A percentile compares a stretch with the other conserved stretches of the same genome.
Conservation (phyloP, 306 rosid species). For the Biancaea sappan region DNA sequence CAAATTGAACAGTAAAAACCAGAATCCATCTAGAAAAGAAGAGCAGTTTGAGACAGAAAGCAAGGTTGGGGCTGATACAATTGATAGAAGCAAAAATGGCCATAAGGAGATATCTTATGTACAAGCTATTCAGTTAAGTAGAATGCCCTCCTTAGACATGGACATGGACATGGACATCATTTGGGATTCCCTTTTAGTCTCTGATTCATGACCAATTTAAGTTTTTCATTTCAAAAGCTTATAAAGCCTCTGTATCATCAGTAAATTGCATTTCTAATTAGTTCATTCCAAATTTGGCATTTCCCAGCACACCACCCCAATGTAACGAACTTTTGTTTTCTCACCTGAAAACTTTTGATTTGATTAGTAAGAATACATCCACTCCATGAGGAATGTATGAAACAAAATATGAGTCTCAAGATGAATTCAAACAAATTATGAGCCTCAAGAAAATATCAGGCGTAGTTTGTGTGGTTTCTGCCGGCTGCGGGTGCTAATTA, state of each 20-base stretch:
- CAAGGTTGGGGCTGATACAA: slow-evolving; percentile 37
- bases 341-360: not conserved
- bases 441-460: no score
- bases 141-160: slow-evolving; percentile 96
- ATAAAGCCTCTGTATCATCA: slow-evolving; percentile 22
- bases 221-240: slow-evolving; percentile 3
- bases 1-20: slow-evolving; percentile 27
- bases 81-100: slow-evolving; percentile 52
- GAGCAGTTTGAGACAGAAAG: slow-evolving; percentile 36
- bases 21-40: slow-evolving; percentile 45
- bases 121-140: slow-evolving; percentile 82
- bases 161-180: no score
- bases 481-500: no score
- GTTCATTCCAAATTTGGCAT: slow-evolving; percentile 29
- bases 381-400: not conserved
- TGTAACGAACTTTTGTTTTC: not conserved
- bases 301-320: not conserved
- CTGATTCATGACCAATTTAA: slow-evolving; percentile 53
- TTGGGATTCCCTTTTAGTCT: slow-evolving; percentile 86
- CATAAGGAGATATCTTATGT: slow-evolving; percentile 46
- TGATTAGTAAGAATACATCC: not conserved
- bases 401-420: not conserved
- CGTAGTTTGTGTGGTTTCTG: no score
- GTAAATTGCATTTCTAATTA: slow-evolving; percentile 21
- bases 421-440: no score